phyloP scores from a whole-genome alignment of 1,284 basidiomycete genomes.

The Heliocybe sulcata region DNA sequence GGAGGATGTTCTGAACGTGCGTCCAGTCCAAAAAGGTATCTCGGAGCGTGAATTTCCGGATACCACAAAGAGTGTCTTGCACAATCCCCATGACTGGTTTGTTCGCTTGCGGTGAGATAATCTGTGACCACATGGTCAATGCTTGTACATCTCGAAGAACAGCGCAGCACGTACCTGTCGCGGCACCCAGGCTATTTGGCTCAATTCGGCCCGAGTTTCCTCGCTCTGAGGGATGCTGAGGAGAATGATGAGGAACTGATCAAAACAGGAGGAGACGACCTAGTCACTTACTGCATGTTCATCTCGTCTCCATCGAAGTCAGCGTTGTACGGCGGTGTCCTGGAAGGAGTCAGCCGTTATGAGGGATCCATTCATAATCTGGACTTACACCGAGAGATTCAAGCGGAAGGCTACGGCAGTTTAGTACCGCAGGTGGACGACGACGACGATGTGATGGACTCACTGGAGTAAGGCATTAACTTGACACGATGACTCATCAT shows the following conservation, averaged over 20 bases:
- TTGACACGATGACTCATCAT: conserved; percentile 99
- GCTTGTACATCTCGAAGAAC: not conserved
- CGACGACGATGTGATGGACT: conserved; percentile 19
- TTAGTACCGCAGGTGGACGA: conserved; percentile 18
- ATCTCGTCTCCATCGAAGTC: conserved; percentile 99
- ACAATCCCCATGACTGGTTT: conserved; percentile 99
- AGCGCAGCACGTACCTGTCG: conserved; percentile 59
- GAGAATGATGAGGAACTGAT: no score
- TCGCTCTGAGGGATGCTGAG: conserved; percentile 92
- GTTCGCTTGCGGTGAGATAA: conserved; percentile 98
- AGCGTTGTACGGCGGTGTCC: conserved; percentile 89
- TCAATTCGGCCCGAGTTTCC: conserved; percentile 97
- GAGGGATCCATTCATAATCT: not conserved
- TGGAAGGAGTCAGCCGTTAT: conserved; percentile 19
- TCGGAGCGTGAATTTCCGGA: conserved; percentile 95
- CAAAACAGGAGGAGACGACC: conserved; percentile 1
- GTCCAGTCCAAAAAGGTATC: conserved; percentile 94
- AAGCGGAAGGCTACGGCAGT: conserved; percentile 77
- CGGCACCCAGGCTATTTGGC: conserved; percentile 99
- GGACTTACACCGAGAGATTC: conserved; percentile 89
- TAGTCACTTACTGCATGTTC: conserved; percentile 90
- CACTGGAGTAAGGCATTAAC: conserved; percentile 98
- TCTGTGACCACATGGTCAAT: conserved; percentile 41
- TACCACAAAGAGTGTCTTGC: conserved; percentile 96
- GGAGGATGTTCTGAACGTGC: conserved; percentile 92